Evolutionary conservation across 495 filamentous ascomycete genomes (phyloP).

Genomic region (Neurospora sp.): DNA sequence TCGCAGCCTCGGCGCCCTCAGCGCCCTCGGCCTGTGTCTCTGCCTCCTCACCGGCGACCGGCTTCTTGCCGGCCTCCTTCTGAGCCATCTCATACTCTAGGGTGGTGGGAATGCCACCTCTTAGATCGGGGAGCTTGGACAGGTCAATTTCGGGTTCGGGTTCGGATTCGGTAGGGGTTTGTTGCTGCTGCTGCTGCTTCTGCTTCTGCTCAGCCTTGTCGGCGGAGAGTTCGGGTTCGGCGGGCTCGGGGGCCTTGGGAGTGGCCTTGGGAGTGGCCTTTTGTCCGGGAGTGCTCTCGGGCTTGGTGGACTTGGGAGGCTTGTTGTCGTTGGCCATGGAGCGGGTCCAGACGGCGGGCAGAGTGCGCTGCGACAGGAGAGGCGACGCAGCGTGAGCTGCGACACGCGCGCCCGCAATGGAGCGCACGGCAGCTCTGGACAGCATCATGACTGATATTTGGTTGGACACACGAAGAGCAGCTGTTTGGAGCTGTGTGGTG

Average conservation of each 20-base stretch:
- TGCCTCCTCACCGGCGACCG: background rate
- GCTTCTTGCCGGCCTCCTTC: background rate
- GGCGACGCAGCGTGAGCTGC: slow-evolving; percentile 18
- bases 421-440: slow-evolving; percentile 31
- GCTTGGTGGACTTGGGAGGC: slow-evolving; percentile 14
- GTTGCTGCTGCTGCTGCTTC: background rate
- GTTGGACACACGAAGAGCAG: background rate
- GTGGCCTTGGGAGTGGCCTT: slow-evolving; percentile 8
- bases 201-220: background rate
- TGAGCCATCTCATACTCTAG: slow-evolving; percentile 56
- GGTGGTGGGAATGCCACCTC: slow-evolving; percentile 84
- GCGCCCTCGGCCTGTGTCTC: background rate
- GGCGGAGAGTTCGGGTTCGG: background rate
- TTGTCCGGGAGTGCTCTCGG: slow-evolving; percentile 6
- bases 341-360: slow-evolving; percentile 26
- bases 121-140: slow-evolving; percentile 71
- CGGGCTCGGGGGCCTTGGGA: background rate
- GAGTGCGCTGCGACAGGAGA: slow-evolving; percentile 10
- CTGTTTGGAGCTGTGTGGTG: background rate
- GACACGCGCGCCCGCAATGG: slow-evolving; percentile 12
- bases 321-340: slow-evolving; percentile 32
- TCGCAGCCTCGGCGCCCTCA: slow-evolving; percentile 32
- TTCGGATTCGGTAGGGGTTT: slow-evolving; percentile 8
- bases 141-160: slow-evolving; percentile 30
- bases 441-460: slow-evolving; percentile 24